Evolutionary conservation across 192 early-diverging fungal genomes (phyloP), one percentile per base, ranked within the genome.

Genomic region (Coemansia sp.): DNA sequence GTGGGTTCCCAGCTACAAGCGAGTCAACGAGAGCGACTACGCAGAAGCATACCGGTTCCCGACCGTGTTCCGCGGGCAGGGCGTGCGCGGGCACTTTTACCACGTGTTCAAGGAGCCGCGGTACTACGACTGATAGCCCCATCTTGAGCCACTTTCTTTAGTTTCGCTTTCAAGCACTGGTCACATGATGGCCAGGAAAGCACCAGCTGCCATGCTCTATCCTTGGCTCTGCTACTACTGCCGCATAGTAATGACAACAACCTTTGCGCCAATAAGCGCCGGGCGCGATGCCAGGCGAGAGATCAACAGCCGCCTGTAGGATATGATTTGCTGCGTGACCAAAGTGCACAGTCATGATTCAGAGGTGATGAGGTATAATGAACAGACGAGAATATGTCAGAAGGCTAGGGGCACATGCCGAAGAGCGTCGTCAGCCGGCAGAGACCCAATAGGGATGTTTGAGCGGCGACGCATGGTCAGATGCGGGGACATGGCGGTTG

Each of bases 91-190:
- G 2, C 87, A 90, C 52, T 74, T 66, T 16, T 90, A 84, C 75
- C 85, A 90, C 52, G 87, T 89, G 21, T 85, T 87, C 55, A 76
- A 86, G 29, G 82, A 80, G 54, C 85, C 87, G 16, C 76, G 81
- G 28, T 89, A 89, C 67, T 89, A 64, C 46, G 76, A 56, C 13
- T 74, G 53, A 37, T 3, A 20, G 13, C 6, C 4, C 12, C 12
- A 14, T 34, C 11, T 3, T n/a, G 12, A n/a, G 16, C 12, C 6
- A n/a, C 32, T 34, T 9, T 34, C 16, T 12, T 34, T 34, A 14
- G 35, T 37, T 37, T 37, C 2, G 7, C 9, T 41, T 13, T 17
- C 21, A 41, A 22, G 22, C 39, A 23, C 11, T 41, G n/a, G 23
- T 13, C 20, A 14, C 13, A 41, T 41, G 39, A 8, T 36, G 33